These are phyloP conservation scores for Angomonas deanei DNA, from an alignment of 208 protist genomes.

Conservation along the genomic window DNA sequence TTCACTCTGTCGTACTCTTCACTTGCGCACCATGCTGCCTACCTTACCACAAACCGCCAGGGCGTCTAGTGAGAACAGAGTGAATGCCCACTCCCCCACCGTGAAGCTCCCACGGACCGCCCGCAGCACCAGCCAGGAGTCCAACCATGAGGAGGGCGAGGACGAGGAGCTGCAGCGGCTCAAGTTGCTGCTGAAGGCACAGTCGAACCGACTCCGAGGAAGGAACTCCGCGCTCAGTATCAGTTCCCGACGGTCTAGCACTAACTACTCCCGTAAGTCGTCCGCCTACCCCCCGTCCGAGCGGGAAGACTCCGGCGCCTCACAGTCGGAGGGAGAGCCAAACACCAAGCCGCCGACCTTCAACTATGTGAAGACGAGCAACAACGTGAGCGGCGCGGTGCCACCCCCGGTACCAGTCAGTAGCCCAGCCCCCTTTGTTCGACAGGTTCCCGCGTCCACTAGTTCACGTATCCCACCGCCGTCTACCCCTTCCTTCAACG, in stretches of 20 bases:
- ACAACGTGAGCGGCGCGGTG: neutral
- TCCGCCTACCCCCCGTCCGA: conserved; percentile 10
- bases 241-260: neutral
- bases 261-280: neutral
- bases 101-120: neutral
- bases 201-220: conserved; percentile 35
- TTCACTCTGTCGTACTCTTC: neutral
- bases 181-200: conserved; percentile 42
- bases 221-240: neutral
- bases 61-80: conserved; percentile 4
- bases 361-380: conserved; percentile 10
- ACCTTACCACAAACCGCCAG: neutral
- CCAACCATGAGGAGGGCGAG: conserved; percentile 7
- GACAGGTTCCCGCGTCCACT: too few relatives aligned
- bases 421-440: neutral
- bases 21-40: neutral
- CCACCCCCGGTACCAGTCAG: neutral
- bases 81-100: neutral
- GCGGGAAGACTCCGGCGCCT: conserved; percentile 20
- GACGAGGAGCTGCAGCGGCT: conserved; percentile 44
- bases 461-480: too few relatives aligned
- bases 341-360: too few relatives aligned
- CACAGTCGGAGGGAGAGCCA: too few relatives aligned
- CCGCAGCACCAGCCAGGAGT: neutral
- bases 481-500: neutral